Percentiles rank a stretch among this genome's conserved stretches.
phyloP scores from a whole-genome alignment of 192 early-diverging fungal species.

The Diversispora eburnea region DNA sequence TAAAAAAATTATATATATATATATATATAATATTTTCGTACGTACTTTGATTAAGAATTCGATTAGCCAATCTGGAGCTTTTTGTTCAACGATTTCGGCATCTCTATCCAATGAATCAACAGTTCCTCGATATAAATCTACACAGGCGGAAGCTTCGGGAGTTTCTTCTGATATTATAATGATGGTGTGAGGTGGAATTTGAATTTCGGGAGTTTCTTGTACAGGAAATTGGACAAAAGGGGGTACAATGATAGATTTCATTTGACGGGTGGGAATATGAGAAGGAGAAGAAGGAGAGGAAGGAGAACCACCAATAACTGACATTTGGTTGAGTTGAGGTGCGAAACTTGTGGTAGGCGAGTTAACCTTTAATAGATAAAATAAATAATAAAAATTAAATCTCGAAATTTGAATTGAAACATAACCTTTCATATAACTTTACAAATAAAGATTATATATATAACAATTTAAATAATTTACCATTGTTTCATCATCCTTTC shows the following conservation, averaged over 20 bases:
- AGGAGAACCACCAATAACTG: not conserved
- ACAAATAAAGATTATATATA: not conserved
- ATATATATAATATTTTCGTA: not conserved
- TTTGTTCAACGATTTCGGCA: slow-evolving; percentile 55
- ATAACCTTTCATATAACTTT: not conserved
- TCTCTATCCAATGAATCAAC: slow-evolving; percentile 50
- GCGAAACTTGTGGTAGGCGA: not conserved
- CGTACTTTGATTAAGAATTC: slow-evolving; percentile 69
- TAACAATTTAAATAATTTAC: not conserved
- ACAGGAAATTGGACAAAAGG: slow-evolving; percentile 42
- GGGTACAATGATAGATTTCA: slow-evolving; percentile 31
- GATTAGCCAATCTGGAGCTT: slow-evolving; percentile 81
- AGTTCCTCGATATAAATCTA: slow-evolving; percentile 71
- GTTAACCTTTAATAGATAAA: not conserved
- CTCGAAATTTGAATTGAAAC: not conserved
- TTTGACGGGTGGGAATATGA: slow-evolving; percentile 12
- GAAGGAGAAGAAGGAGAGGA: not conserved
- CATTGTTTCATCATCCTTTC: not conserved
- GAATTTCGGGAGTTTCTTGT: slow-evolving; percentile 60
- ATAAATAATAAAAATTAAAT: not conserved
- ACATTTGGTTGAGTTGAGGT: not conserved
- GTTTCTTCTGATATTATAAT: slow-evolving; percentile 76
- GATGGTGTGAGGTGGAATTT: slow-evolving; percentile 61
- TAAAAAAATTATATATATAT: slow-evolving; percentile 1
- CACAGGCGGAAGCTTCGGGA: slow-evolving; percentile 62